These are phyloP conservation scores for Thuidium tamariscinum DNA, from an alignment of 225 moss, liverwort and hornwort genomes.

Conservation along the genomic window DNA sequence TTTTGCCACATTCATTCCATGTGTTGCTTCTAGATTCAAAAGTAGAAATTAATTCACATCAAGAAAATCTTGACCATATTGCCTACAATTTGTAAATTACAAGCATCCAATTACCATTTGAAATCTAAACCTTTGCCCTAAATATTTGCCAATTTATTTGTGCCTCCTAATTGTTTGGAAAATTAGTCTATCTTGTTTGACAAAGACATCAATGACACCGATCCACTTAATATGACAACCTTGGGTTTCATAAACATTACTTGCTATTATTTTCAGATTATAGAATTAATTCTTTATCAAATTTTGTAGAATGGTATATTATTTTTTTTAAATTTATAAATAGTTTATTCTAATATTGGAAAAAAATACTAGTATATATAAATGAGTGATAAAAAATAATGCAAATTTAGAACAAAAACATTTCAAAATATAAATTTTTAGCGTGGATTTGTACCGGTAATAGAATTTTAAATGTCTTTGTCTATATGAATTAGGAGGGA, in stretches of 20 bases:
- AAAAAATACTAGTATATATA: not conserved
- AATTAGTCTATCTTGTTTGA: not conserved
- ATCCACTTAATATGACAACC: accelerated
- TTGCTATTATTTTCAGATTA: not conserved
- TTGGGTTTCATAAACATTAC: not conserved
- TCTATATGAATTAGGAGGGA: no score
- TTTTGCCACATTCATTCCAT: accelerated
- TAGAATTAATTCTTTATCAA: not conserved
- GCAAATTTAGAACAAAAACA: no score
- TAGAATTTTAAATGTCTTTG: not conserved
- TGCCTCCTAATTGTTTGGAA: accelerated
- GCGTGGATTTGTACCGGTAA: not conserved
- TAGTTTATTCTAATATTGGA: not conserved
- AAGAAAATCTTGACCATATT: not conserved
- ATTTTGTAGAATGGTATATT: no score
- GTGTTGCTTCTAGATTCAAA: not conserved
- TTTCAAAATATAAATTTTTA: no score
- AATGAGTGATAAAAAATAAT: not conserved
- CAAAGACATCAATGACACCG: not conserved
- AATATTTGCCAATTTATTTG: not conserved
- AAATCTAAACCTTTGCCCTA: accelerated
- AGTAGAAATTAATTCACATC: not conserved
- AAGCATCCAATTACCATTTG: accelerated
- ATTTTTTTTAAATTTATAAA: not conserved
- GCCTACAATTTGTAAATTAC: accelerated